Evolutionary conservation across 495 filamentous ascomycete species (phyloP).

Genomic region (Xylaria longipes): DNA sequence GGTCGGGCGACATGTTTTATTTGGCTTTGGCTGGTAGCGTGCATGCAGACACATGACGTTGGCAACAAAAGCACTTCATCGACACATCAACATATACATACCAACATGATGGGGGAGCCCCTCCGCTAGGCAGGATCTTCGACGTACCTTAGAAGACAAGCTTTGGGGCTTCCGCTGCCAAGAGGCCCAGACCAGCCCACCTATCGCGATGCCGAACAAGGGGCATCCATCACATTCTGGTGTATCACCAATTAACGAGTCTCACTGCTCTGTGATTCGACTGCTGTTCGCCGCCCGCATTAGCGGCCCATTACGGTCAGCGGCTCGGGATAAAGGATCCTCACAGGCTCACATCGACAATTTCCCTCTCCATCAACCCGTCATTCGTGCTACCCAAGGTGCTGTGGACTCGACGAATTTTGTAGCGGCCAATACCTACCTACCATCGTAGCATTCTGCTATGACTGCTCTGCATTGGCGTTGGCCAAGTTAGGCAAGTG

Average conservation of each 20-base stretch:
- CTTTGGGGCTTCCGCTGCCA: constrained; percentile 23
- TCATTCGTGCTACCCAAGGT: neutral
- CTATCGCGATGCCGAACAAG: constrained; percentile 3
- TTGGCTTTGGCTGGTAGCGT: neutral
- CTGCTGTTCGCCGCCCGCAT: neutral
- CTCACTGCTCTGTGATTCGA: neutral
- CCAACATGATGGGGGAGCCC: neutral
- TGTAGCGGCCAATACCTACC: neutral
- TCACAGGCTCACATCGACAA: neutral
- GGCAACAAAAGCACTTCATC: constrained; percentile 7
- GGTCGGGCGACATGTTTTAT: neutral
- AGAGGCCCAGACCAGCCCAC: constrained; percentile 20
- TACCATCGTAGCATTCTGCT: too few relatives aligned
- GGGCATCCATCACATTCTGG: neutral
- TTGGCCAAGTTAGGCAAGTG: neutral
- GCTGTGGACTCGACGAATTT: neutral
- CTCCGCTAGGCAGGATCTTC: neutral
- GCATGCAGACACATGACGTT: neutral
- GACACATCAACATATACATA: too few relatives aligned
- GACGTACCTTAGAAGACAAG: constrained; percentile 10
- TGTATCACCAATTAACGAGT: neutral
- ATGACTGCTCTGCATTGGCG: neutral
- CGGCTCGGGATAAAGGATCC: neutral
- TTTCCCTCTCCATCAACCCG: neutral
- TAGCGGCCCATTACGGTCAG: neutral